These are phyloP conservation scores for Mesembryanthemum crystallinum DNA, from an alignment of 148 eudicot species.

Conservation along the genomic window DNA sequence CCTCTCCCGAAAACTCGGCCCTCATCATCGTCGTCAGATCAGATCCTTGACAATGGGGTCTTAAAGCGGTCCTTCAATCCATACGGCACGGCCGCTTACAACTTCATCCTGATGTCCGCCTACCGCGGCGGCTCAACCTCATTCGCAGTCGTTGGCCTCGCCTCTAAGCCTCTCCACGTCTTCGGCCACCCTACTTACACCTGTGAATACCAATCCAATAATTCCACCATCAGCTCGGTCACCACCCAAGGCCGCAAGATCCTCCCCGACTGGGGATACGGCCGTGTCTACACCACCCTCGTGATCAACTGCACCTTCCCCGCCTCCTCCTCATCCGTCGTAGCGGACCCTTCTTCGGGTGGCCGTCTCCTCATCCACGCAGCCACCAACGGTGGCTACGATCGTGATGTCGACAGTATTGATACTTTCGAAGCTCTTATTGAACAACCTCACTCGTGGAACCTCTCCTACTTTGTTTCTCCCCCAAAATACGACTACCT, in stretches of 20 bases:
- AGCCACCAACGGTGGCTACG: slow-evolving; percentile 47
- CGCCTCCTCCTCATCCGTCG: slow-evolving; percentile 15
- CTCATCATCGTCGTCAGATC: slow-evolving; percentile 4
- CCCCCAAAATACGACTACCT: slow-evolving; percentile 61
- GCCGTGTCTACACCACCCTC: slow-evolving; percentile 68
- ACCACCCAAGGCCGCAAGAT: slow-evolving; percentile 30
- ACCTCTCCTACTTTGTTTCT: slow-evolving; percentile 17
- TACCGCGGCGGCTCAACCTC: slow-evolving; percentile 69
- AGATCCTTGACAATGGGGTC: slow-evolving; percentile 26
- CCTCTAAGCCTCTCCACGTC: slow-evolving; percentile 65
- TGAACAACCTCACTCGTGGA: slow-evolving; percentile 34
- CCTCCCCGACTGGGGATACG: slow-evolving; percentile 87
- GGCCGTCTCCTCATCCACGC: slow-evolving; percentile 46
- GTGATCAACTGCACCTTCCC: slow-evolving; percentile 77
- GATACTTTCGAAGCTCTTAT: slow-evolving; percentile 40
- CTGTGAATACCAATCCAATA: slow-evolving; percentile 49
- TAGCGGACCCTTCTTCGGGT: slow-evolving; percentile 26
- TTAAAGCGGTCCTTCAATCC: slow-evolving; percentile 47
- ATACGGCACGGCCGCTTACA: slow-evolving; percentile 56
- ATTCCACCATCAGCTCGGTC: background rate
- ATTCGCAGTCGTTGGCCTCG: slow-evolving; percentile 51
- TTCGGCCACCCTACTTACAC: slow-evolving; percentile 50
- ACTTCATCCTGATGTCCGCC: slow-evolving; percentile 68
- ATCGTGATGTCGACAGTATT: slow-evolving; percentile 29
- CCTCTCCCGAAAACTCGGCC: slow-evolving; percentile 30